Percentiles rank a stretch among this genome's conserved stretches.
phyloP scores from a whole-genome alignment of 257 asterid species.

The Nicotiana otophora region DNA sequence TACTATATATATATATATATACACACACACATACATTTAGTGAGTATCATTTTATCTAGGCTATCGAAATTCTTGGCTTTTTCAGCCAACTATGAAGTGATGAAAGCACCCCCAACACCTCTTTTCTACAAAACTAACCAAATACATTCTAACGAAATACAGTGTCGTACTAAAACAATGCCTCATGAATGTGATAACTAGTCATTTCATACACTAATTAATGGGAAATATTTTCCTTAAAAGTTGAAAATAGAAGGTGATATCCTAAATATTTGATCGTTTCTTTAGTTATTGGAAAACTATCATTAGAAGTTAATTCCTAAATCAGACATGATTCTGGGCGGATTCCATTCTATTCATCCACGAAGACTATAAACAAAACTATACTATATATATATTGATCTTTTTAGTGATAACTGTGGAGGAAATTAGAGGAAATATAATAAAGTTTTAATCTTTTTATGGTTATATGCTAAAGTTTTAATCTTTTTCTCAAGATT shows the following conservation, averaged over 20 bases:
- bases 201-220: background rate
- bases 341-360: too few species aligned
- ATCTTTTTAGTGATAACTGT: slow-evolving; percentile 48
- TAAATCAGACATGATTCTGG: too few species aligned
- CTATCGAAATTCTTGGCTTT: too few species aligned
- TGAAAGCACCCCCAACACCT: too few species aligned
- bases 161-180: background rate
- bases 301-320: too few species aligned
- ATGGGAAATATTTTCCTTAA: background rate
- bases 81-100: too few species aligned
- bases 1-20: too few species aligned
- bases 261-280: too few species aligned
- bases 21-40: too few species aligned
- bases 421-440: slow-evolving; percentile 44
- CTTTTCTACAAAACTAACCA: too few species aligned
- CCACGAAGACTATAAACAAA: slow-evolving; percentile 17
- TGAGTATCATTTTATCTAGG: background rate
- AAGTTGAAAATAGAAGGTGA: background rate
- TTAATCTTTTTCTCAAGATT: slow-evolving; percentile 9
- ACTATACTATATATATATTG: background rate
- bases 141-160: background rate
- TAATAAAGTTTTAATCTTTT: slow-evolving; percentile 20
- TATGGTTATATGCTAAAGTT: background rate
- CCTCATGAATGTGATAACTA: background rate
- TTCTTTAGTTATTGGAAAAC: too few species aligned